Evolutionary conservation across 1,284 basidiomycete species (phyloP).

Genomic region (Puccinia triticina): DNA sequence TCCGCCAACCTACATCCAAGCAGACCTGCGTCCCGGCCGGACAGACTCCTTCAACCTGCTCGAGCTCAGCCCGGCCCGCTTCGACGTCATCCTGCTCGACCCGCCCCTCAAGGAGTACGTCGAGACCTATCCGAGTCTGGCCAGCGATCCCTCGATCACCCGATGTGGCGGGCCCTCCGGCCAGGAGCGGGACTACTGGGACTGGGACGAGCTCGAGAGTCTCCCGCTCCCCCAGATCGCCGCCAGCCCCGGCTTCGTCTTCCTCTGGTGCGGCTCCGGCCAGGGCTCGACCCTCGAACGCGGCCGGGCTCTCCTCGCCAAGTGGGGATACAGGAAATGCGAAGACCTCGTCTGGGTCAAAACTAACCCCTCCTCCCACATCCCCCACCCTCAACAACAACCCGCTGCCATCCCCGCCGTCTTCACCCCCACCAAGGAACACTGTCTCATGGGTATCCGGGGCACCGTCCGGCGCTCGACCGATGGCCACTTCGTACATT

Average conservation of each 20-base stretch:
- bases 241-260: slow-evolving; percentile 88
- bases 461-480: slow-evolving; percentile 92
- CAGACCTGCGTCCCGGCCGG: slow-evolving; percentile 59
- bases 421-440: slow-evolving; percentile 85
- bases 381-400: slow-evolving; percentile 3
- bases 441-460: slow-evolving; percentile 97
- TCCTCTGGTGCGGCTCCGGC: slow-evolving; percentile 94
- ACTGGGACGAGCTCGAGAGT: slow-evolving; percentile 79
- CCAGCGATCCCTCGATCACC: slow-evolving; percentile 16
- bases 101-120: slow-evolving; percentile 69
- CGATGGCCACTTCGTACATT: slow-evolving; percentile 94
- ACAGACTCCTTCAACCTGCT: slow-evolving; percentile 60
- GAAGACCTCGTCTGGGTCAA: slow-evolving; percentile 78
- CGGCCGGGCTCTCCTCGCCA: slow-evolving; percentile 83
- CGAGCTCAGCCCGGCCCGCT: slow-evolving; percentile 70
- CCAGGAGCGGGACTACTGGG: slow-evolving; percentile 63
- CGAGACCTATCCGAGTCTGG: slow-evolving; percentile 65
- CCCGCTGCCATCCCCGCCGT: slow-evolving; percentile 60
- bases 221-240: slow-evolving; percentile 81
- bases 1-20: slow-evolving; percentile 66
- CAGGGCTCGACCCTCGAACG: slow-evolving; percentile 86
- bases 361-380: slow-evolving; percentile 45
- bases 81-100: slow-evolving; percentile 90
- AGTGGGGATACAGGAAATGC: slow-evolving; percentile 93
- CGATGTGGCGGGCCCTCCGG: slow-evolving; percentile 19